These are phyloP conservation scores for Kluyveromyces sp. DNA, from an alignment of 1,139 yeast genomes.

Conservation along the genomic window DNA sequence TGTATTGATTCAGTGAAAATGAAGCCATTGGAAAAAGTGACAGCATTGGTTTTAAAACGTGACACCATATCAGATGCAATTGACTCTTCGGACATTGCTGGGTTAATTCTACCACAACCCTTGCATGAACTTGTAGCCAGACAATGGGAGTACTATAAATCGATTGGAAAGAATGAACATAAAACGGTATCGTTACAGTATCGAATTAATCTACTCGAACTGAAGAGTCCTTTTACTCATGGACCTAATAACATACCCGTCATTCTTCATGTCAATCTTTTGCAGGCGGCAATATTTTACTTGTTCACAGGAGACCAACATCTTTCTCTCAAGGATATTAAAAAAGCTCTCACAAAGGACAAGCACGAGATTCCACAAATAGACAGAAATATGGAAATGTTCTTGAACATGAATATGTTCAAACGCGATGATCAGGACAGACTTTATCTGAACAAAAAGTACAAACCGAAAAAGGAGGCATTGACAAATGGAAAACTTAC, in stretches of 20 bases:
- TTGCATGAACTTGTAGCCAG: background rate
- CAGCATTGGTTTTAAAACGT: slow-evolving; percentile 1
- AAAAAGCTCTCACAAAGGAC: slow-evolving; percentile 4
- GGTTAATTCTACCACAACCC: slow-evolving; percentile 1
- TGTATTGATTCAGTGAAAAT: background rate
- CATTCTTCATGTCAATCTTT: slow-evolving; percentile 21
- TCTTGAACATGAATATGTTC: slow-evolving; percentile 16
- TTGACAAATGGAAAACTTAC: slow-evolving; percentile 17
- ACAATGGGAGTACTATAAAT: background rate
- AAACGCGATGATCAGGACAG: slow-evolving; percentile 3
- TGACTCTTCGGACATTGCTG: slow-evolving; percentile 3
- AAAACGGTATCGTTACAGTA: slow-evolving; percentile 19
- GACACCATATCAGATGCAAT: background rate
- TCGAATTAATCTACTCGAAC: slow-evolving; percentile 27
- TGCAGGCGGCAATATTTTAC: slow-evolving; percentile 25
- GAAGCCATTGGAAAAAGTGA: background rate
- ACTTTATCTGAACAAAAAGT: slow-evolving; percentile 17
- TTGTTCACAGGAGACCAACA: slow-evolving; percentile 20
- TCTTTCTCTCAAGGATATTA: slow-evolving; percentile 13
- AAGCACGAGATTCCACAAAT: slow-evolving; percentile 12
- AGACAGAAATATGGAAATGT: slow-evolving; percentile 18
- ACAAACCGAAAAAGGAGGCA: slow-evolving; percentile 18
- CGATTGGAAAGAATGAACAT: slow-evolving; percentile 3
- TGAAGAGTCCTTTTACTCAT: slow-evolving; percentile 19
- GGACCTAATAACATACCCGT: slow-evolving; percentile 8